Percentiles rank a stretch among this genome's conserved stretches.
Conservation (phyloP, 305 asterid genomes). For the Fraxinus latifolia region DNA sequence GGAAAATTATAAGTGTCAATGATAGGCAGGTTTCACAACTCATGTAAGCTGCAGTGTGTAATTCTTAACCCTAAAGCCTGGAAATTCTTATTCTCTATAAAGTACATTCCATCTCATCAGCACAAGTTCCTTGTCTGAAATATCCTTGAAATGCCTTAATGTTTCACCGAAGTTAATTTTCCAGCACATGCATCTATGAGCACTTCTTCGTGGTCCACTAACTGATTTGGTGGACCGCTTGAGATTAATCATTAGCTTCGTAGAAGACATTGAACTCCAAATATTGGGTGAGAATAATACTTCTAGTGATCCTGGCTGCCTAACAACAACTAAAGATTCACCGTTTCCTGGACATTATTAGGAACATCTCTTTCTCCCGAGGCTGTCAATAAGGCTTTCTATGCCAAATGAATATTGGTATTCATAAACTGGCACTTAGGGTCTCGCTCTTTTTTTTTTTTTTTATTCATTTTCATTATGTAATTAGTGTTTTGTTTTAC, state of each 20-base stretch:
- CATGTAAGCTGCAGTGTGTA: background rate
- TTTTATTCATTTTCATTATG: background rate
- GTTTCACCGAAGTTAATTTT: background rate
- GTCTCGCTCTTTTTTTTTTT: background rate
- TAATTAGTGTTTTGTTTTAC: conserved; percentile 14
- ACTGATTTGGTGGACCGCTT: background rate
- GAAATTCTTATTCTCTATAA: background rate
- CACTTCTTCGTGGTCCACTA: background rate
- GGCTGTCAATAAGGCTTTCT: conserved; percentile 5
- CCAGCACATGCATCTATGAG: background rate
- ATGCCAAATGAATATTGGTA: conserved; percentile 8
- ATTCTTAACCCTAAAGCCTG: background rate
- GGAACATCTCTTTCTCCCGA: background rate
- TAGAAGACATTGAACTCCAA: conserved; percentile 1
- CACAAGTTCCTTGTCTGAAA: conserved; percentile 9
- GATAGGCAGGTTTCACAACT: background rate
- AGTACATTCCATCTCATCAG: background rate
- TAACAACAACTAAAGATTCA: background rate
- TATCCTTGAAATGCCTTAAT: background rate
- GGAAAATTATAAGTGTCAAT: background rate
- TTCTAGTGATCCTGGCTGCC: background rate
- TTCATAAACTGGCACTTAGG: conserved; percentile 2
- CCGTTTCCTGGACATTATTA: background rate
- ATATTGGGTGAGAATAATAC: background rate
- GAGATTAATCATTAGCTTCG: background rate